Percentiles rank a stretch among this genome's conserved stretches.
These are phyloP conservation scores for Gynandropsis gynandra DNA, from an alignment of 345 rosid genomes.

Conservation along the genomic window DNA sequence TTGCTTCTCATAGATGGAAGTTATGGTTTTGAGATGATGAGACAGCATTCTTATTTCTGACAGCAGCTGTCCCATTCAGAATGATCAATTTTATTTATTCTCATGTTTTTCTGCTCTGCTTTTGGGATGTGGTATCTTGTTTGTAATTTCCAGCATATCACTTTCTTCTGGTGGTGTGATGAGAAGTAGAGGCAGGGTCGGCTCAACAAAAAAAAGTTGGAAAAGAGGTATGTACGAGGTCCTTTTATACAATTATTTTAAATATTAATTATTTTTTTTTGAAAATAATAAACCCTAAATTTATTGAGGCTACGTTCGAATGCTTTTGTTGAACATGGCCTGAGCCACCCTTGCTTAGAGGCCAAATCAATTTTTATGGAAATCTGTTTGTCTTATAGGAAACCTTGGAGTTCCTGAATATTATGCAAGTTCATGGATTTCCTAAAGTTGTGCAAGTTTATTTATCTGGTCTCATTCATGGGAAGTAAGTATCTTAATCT, in stretches of 20 bases:
- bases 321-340: no score
- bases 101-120: not conserved
- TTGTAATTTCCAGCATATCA: conserved; percentile 6
- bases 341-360: no score
- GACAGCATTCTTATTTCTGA: conserved; percentile 4
- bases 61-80: not conserved
- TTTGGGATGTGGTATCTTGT: not conserved
- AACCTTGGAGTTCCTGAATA: conserved; percentile 91
- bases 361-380: not conserved
- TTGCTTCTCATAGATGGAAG: conserved; percentile 87
- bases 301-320: no score
- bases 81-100: not conserved
- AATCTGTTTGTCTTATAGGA: conserved; percentile 45
- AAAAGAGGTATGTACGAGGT: no score
- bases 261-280: no score
- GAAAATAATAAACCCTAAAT: no score
- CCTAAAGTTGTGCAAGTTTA: conserved; percentile 91
- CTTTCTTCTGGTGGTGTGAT: not conserved
- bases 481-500: conserved; percentile 50
- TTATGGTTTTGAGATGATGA: conserved; percentile 96
- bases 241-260: no score
- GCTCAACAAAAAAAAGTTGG: no score
- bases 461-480: conserved; percentile 83
- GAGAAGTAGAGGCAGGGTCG: no score
- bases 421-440: conserved; percentile 91